Evolutionary conservation across 352 stramenopile species (phyloP), one percentile per base, ranked within the genome.

Genomic region (Phytopythium montanum): DNA sequence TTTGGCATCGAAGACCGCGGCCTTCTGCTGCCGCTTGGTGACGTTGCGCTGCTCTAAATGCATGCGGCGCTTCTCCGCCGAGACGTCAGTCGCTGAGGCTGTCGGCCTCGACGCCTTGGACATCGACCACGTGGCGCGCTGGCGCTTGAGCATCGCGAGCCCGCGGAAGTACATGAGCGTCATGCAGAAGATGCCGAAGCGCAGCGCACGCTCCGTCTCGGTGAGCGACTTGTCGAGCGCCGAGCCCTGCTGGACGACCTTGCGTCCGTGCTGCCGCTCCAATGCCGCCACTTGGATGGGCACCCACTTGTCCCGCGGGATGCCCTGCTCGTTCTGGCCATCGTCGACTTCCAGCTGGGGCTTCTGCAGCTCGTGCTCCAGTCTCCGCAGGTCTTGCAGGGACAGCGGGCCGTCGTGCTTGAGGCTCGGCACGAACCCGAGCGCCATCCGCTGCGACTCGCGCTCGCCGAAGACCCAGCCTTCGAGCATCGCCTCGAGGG

Each of bases 81-180:
- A 69, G 13, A 58, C 9, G 0, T 46, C 36, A 38, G 2, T 23
- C 13, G 52, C 1, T 16, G 52, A 34, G 5, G 36, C n/a, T 25
- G 33, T 56, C 19, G 34, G 10, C 16, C 28, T 10, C 18, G 26
- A 25, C 1, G 64, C 70, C 38, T 79, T 86, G 2, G 66, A 53
- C 39, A 77, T 70, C 6, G 77, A 88, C 88, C 87, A 97, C 12
- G 80, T 66, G 2, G 65, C 71, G 48, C 94, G 86, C 61, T 98
- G 89, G 34, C 92, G 83, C 56, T 85, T 85, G 14, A 98, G 71
- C 55, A 97, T 61, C 14, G 88, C 89, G 54, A 98, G 75, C 5
- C 88, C 91, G 45, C 92, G 81, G 54, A 99, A 99, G 71, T 98
- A 98, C 93, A 98, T 97, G 44, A 99, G 80, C 34, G 93, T 98